phyloP scores from a whole-genome alignment of 2,329 filamentous ascomycete genomes.

The Fragosphaeria purpurea region DNA sequence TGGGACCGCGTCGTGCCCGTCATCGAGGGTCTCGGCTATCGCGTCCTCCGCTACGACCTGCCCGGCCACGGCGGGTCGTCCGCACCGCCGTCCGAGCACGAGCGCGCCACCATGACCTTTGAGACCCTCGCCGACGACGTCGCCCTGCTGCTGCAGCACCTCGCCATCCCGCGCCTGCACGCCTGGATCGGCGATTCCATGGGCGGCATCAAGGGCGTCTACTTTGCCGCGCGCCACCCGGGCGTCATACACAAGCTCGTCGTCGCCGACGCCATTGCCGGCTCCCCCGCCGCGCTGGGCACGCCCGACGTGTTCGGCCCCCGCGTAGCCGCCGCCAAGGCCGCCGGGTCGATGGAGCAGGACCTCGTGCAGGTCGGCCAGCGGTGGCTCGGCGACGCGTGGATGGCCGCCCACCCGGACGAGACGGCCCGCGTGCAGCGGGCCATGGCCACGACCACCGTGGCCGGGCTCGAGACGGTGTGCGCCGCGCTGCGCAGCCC shows the following conservation, averaged over 20 bases:
- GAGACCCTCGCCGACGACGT: constrained; percentile 17
- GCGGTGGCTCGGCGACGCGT: constrained; percentile 31
- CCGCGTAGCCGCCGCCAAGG: constrained; percentile 24
- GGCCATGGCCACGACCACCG: constrained; percentile 26
- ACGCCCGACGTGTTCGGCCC: constrained; percentile 25
- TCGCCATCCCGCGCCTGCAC: constrained; percentile 23
- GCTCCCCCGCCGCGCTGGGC: constrained; percentile 27
- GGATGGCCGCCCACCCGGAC: constrained; percentile 24
- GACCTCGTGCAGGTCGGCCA: constrained; percentile 25
- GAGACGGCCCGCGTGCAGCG: constrained; percentile 26
- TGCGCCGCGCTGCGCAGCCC: constrained; percentile 26
- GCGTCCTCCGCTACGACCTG: constrained; percentile 32
- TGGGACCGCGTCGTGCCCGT: constrained; percentile 30
- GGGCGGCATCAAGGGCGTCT: constrained; percentile 30
- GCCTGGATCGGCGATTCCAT: constrained; percentile 37
- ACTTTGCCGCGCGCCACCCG: constrained; percentile 29
- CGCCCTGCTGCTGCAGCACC: constrained; percentile 21
- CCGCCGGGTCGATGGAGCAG: constrained; percentile 22
- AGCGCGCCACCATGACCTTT: constrained; percentile 27
- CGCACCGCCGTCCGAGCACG: constrained; percentile 15
- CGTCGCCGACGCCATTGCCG: constrained; percentile 30
- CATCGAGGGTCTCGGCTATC: constrained; percentile 25
- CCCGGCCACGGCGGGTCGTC: constrained; percentile 32
- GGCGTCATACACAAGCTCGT: constrained; percentile 27
- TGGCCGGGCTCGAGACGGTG: constrained; percentile 33